These are phyloP conservation scores for Neospermospora avenae DNA, from an alignment of 2,329 filamentous ascomycete species.

Conservation along the genomic window DNA sequence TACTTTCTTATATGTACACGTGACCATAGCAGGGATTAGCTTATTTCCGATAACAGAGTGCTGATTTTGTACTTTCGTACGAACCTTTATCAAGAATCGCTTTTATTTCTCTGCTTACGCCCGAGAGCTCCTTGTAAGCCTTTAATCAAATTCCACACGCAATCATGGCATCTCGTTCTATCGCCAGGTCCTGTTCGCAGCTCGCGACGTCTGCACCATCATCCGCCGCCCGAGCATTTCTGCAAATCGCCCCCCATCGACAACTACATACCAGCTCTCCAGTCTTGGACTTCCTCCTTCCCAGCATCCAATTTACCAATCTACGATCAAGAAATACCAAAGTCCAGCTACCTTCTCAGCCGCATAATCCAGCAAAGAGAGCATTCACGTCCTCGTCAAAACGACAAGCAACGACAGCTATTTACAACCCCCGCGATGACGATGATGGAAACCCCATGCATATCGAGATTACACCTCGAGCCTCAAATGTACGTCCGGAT, in stretches of 20 bases:
- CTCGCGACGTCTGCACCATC: constrained; percentile 16
- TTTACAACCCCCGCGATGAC: constrained; percentile 72
- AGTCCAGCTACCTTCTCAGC: neutral
- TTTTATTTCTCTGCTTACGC: no score
- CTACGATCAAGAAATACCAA: neutral
- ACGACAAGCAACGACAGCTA: constrained; percentile 42
- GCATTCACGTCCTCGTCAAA: constrained; percentile 25
- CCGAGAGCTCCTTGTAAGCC: neutral
- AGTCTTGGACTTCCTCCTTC: constrained; percentile 33
- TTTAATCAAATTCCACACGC: neutral
- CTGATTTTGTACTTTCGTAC: constrained; percentile 11
- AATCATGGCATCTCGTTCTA: constrained; percentile 28
- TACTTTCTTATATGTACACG: neutral
- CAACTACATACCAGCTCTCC: constrained; percentile 23
- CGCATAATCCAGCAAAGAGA: constrained; percentile 5
- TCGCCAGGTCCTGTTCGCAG: constrained; percentile 26
- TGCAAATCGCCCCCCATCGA: constrained; percentile 28
- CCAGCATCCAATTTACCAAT: constrained; percentile 13
- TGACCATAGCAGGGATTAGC: constrained; percentile 2
- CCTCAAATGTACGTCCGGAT: constrained; percentile 63
- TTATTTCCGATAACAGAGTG: constrained; percentile 1
- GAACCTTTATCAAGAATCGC: neutral
- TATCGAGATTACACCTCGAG: constrained; percentile 79
- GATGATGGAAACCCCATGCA: constrained; percentile 82
- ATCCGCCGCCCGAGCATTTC: constrained; percentile 30